phyloP scores from a whole-genome alignment of 2,329 filamentous ascomycete genomes.

The Aspergillus proliferans region DNA sequence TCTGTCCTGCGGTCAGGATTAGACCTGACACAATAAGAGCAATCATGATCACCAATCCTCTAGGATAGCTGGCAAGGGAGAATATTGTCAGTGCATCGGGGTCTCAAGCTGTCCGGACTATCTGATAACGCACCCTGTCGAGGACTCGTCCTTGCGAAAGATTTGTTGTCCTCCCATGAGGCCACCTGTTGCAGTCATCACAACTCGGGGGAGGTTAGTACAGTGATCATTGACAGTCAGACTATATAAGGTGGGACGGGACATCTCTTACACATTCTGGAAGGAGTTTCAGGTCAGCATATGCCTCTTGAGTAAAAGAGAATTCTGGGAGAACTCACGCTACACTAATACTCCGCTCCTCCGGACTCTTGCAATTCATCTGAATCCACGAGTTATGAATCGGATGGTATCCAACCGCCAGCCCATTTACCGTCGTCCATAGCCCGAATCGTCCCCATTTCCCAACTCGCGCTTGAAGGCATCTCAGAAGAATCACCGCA shows the following conservation, averaged over 20 bases:
- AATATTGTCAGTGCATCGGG: neutral
- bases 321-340: conserved; percentile 30
- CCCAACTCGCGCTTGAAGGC: conserved; percentile 39
- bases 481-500: conserved; percentile 37
- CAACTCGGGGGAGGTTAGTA: conserved; percentile 14
- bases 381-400: conserved; percentile 51
- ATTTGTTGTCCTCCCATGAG: conserved; percentile 49
- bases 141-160: conserved; percentile 41
- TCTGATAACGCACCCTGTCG: conserved; percentile 22
- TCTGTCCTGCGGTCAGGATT: conserved; percentile 35
- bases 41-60: conserved; percentile 42
- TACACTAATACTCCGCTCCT: conserved; percentile 46
- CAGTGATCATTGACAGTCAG: neutral
- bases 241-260: neutral
- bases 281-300: conserved; percentile 27
- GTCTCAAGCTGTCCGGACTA: neutral
- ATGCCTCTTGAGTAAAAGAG: neutral
- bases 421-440: conserved; percentile 48
- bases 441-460: conserved; percentile 47
- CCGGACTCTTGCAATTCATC: conserved; percentile 44
- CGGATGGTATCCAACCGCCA: conserved; percentile 51
- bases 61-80: conserved; percentile 32
- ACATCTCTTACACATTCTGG: conserved; percentile 19
- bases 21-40: conserved; percentile 40
- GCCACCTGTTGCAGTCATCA: conserved; percentile 48